A percentile compares a stretch with the other conserved stretches of the same genome.
phyloP scores from a whole-genome alignment of 164 flowering plant species.

The Platanus orientalis region DNA sequence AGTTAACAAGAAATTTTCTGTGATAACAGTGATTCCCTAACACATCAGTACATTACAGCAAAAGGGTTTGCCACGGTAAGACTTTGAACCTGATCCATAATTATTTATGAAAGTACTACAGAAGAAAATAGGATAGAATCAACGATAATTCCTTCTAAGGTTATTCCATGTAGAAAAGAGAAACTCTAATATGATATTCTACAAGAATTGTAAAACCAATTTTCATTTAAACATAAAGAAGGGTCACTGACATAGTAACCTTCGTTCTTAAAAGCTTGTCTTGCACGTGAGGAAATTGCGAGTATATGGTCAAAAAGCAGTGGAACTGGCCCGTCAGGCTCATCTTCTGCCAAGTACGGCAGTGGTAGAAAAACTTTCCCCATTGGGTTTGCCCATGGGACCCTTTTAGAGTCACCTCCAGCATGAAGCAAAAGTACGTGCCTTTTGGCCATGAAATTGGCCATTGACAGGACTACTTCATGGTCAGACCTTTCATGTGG shows the following conservation, averaged over 20 bases:
- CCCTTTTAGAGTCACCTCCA: conserved; percentile 99
- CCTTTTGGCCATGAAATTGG: conserved; percentile 46
- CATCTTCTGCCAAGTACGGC: conserved; percentile 91
- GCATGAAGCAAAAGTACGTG: conserved; percentile 95
- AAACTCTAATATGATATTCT: background rate
- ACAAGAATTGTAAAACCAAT: conserved; percentile 1
- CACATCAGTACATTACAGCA: too few relatives aligned
- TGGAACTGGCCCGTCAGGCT: conserved; percentile 98
- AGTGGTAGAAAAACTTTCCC: conserved; percentile 97
- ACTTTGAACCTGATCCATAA: background rate
- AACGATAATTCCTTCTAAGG: background rate
- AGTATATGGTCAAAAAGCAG: conserved; percentile 97
- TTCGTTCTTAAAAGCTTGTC: conserved; percentile 78
- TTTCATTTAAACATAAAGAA: conserved; percentile 5
- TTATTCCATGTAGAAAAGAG: conserved; percentile 1
- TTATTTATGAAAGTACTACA: background rate
- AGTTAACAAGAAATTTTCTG: too few relatives aligned
- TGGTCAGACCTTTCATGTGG: conserved; percentile 18
- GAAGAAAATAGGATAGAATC: background rate
- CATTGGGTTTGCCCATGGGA: conserved; percentile 99
- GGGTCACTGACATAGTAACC: conserved; percentile 41
- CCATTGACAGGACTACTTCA: conserved; percentile 26
- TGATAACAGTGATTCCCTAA: too few relatives aligned
- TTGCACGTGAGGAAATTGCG: conserved; percentile 91
- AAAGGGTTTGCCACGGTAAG: background rate